A percentile compares a stretch with the other conserved stretches of the same genome.
phyloP scores from a whole-genome alignment of 2,329 filamentous ascomycete genomes.

The Exophiala xenobiotica region DNA sequence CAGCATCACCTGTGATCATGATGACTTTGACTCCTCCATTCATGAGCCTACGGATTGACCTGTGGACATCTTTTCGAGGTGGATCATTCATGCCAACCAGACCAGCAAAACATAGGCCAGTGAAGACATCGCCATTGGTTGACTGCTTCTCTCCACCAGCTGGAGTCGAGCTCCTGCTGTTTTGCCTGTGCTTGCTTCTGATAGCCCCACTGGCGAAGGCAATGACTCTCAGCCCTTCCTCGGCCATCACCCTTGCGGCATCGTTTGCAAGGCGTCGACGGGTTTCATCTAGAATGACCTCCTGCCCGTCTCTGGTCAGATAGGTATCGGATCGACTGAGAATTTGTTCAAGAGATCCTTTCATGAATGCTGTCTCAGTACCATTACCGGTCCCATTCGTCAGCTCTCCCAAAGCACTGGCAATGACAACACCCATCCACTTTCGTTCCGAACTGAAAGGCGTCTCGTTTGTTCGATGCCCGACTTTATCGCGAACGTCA shows the following conservation, averaged over 20 bases:
- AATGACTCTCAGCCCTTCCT: conserved; percentile 83
- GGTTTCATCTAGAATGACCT: conserved; percentile 77
- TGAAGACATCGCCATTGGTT: conserved; percentile 69
- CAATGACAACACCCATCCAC: conserved; percentile 97
- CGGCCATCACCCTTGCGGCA: conserved; percentile 83
- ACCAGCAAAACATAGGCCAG: conserved; percentile 82
- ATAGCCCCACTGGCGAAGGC: conserved; percentile 86
- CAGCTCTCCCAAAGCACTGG: conserved; percentile 44
- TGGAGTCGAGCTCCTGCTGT: conserved; percentile 55
- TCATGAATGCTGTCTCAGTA: conserved; percentile 87
- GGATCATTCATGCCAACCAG: conserved; percentile 97
- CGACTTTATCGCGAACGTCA: conserved; percentile 82
- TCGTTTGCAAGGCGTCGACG: conserved; percentile 71
- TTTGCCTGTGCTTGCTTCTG: conserved; percentile 43
- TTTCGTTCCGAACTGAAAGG: conserved; percentile 97
- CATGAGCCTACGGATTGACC: conserved; percentile 85
- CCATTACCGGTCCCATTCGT: conserved; percentile 58
- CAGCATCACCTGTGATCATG: conserved; percentile 98
- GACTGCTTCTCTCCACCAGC: conserved; percentile 33
- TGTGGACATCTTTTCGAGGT: conserved; percentile 82
- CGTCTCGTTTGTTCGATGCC: conserved; percentile 77
- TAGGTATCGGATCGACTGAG: conserved; percentile 87
- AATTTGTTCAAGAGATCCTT: conserved; percentile 87
- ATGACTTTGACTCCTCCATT: conserved; percentile 94
- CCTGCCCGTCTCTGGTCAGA: conserved; percentile 78